phyloP scores from a whole-genome alignment of 1,284 basidiomycete genomes.

The Trametes versicolor region DNA sequence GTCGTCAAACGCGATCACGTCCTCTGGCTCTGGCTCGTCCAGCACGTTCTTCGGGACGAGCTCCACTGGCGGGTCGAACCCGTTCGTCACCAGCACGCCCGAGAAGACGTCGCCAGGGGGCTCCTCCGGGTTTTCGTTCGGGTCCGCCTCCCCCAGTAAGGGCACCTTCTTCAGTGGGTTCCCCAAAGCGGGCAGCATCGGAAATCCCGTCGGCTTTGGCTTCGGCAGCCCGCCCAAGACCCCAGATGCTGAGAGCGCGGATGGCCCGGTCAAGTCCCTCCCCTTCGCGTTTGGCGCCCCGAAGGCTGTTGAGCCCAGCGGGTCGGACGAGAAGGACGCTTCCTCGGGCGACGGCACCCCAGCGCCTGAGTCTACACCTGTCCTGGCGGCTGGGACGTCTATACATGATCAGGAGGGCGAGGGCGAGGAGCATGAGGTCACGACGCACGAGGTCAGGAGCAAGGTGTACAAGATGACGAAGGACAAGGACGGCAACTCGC shows the following conservation, averaged over 20 bases:
- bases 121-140: slow-evolving; percentile 38
- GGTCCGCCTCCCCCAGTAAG: slow-evolving; percentile 31
- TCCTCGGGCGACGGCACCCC: slow-evolving; percentile 45
- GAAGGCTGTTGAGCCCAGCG: slow-evolving; percentile 27
- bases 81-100: slow-evolving; percentile 28
- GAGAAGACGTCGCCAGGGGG: slow-evolving; percentile 26
- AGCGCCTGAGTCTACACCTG: slow-evolving; percentile 46
- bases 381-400: slow-evolving; percentile 50
- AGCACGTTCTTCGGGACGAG: slow-evolving; percentile 20
- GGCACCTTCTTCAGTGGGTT: slow-evolving; percentile 29
- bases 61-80: slow-evolving; percentile 18
- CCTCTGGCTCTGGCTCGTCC: slow-evolving; percentile 19
- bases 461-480: slow-evolving; percentile 73
- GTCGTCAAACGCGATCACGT: neutral
- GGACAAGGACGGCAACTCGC: slow-evolving; percentile 54
- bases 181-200: slow-evolving; percentile 54
- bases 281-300: slow-evolving; percentile 45
- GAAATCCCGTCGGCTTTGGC: slow-evolving; percentile 66
- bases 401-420: slow-evolving; percentile 76
- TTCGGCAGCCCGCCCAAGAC: slow-evolving; percentile 57
- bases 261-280: slow-evolving; percentile 35
- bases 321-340: slow-evolving; percentile 34
- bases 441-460: slow-evolving; percentile 64
- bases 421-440: slow-evolving; percentile 86
- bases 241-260: slow-evolving; percentile 33